Percentiles rank a stretch among this genome's conserved stretches.
These are phyloP conservation scores for Entomortierella chlamydospora DNA, from an alignment of 192 early-diverging fungal genomes.

Conservation along the genomic window DNA sequence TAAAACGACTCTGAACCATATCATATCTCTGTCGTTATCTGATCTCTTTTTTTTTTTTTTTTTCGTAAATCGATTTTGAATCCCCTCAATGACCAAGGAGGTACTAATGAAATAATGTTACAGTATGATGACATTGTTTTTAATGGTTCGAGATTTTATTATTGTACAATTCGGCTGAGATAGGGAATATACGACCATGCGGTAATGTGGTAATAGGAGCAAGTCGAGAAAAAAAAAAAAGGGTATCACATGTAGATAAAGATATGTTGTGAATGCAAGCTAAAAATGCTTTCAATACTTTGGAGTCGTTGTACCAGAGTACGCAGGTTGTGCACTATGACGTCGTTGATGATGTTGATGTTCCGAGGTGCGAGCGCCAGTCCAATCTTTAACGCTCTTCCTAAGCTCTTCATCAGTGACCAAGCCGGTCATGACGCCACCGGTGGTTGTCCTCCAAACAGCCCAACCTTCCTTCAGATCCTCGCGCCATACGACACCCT, in stretches of 20 bases:
- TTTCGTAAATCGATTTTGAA: neutral
- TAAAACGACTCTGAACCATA: neutral
- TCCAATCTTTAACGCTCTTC: conserved; percentile 54
- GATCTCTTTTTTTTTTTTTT: neutral
- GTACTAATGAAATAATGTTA: neutral
- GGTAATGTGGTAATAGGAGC: neutral
- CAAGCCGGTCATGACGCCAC: conserved; percentile 48
- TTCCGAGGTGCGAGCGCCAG: neutral
- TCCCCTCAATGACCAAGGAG: neutral
- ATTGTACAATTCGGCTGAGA: neutral
- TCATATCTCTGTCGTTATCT: too few relatives aligned
- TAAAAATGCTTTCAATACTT: too few relatives aligned
- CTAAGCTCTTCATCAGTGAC: conserved; percentile 47
- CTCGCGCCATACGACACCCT: conserved; percentile 64
- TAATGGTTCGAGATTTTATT: neutral
- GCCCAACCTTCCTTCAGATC: conserved; percentile 64
- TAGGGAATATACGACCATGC: neutral
- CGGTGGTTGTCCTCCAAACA: conserved; percentile 58
- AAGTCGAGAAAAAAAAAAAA: too few relatives aligned
- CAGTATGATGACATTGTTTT: neutral
- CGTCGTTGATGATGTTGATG: neutral
- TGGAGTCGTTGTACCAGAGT: conserved; percentile 17
- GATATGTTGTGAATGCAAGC: neutral
- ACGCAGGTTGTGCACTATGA: neutral
- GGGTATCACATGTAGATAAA: neutral